Evolutionary conservation across 1,284 basidiomycete species (phyloP).

Genomic region (Sanghuangporus baumii): DNA sequence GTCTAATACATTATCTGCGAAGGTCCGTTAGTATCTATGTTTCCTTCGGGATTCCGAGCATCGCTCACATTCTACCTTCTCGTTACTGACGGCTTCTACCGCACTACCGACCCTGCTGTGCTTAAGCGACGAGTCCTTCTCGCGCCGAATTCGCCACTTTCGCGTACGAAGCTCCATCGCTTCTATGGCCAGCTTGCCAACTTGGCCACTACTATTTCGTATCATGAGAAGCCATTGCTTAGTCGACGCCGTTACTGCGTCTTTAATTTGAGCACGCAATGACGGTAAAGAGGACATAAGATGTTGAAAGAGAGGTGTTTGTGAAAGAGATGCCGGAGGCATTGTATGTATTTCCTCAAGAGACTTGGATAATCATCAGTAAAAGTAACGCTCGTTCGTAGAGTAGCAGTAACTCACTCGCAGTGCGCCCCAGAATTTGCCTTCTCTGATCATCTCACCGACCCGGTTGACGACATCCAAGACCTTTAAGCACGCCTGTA

Average conservation of each 20-base stretch:
- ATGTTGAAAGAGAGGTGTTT: constrained; percentile 92
- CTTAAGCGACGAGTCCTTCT: constrained; percentile 71
- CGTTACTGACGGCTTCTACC: constrained; percentile 90
- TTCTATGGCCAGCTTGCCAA: constrained; percentile 87
- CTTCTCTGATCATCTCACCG: constrained; percentile 86
- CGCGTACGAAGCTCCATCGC: constrained; percentile 83
- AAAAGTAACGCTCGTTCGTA: not conserved
- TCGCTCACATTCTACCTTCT: constrained; percentile 88
- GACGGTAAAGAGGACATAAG: constrained; percentile 90
- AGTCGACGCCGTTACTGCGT: constrained; percentile 89
- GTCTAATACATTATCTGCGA: constrained; percentile 82
- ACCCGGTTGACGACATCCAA: constrained; percentile 95
- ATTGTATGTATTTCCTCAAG: constrained; percentile 91
- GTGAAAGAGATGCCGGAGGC: constrained; percentile 84
- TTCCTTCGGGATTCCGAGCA: not conserved
- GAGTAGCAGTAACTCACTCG: constrained; percentile 58
- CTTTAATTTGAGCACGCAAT: constrained; percentile 83
- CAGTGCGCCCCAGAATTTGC: constrained; percentile 95
- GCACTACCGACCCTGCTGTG: constrained; percentile 89
- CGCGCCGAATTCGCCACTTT: constrained; percentile 79
- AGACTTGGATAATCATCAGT: constrained; percentile 48
- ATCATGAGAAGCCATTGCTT: constrained; percentile 98
- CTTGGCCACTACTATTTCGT: constrained; percentile 80
- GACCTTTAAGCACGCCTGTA: constrained; percentile 89
- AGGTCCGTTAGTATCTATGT: constrained; percentile 4